Base-by-base conservation (phyloP, 2,329 filamentous ascomycete species). In the Madurella fahalii region DNA sequence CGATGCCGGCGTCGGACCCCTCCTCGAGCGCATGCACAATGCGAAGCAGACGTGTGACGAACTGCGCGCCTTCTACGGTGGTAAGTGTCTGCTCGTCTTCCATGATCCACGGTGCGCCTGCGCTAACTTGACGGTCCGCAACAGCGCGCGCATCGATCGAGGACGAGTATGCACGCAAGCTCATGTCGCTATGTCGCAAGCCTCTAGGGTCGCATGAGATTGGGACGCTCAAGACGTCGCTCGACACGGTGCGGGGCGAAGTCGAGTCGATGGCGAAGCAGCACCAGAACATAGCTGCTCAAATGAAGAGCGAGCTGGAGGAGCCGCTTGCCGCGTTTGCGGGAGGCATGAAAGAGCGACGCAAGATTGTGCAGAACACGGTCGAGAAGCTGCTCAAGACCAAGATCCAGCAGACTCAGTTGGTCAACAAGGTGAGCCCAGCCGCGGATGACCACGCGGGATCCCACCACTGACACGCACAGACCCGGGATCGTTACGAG, bases 291-390 rank as follows among this genome's bases (percentile, higher is more conserved):
- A 95, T 96, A 65, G 91, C 94, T 0, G 79, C 82, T 4, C 93
- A 99, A 74, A 97, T 99, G 91, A 96, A 93, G 72, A 89, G 83
- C 11, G 94, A 99, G 69, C 77, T 97, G 30, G 95, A 99, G 68
- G 95, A 99, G 71, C 94, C 94, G 8, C 77, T 99, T 56, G 83
- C 85, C 42, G 93, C 93, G 0, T 99, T 97, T 71, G 84, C 90
- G 1, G 94, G 94, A 9, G 92, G 89, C 5, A 93, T 97, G 82
- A 97, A 99, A 71, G 94, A 99, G 72, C 81, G 94, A 56, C 81
- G 94, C 54, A 99, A 99, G 78, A 97, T 99, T 70, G 86, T 99
- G 1, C 94, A 99, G 69, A 86, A 84, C 63, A 90, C 90, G 2
- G 90, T 97, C 49, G 94, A 99, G 74, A 96, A 96, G 72, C 76